Base-by-base conservation (phyloP, 495 filamentous ascomycete genomes). In the Elaphomyces granulatus region DNA sequence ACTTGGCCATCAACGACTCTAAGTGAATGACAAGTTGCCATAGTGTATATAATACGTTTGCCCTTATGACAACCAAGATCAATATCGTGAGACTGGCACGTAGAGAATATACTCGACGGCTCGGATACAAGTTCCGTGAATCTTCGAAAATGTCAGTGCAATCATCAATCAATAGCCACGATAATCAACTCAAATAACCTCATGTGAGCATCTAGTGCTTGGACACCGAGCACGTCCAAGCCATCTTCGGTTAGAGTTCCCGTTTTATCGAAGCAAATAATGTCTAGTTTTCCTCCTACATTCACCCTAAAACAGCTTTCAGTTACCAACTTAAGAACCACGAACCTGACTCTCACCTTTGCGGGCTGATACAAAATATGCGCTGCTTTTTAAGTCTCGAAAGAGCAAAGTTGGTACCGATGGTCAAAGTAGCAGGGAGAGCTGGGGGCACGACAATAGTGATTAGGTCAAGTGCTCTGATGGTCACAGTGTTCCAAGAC, bases 211-310 rank as follows among this genome's bases (percentile, higher is more conserved):
- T 78, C 71, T 20, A 85, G 83, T 4, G 83, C 75, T 31, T 83
- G 76, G 10, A 90, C 70, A 3, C 92, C 92, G 18, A 96, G 77
- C 31, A 99, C 83, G 61, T 99, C 92, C 34, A 99, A 66, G 0
- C 92, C 92, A 56, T 99, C 92, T 58, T 96, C 92, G 2, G 92
- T 99, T 16, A 99, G 66, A 10, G 92, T 99, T 15, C 92, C 92
- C 2, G 92, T 99, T 55, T 99, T 99, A 59, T 99, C 92, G 47
- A 99, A 99, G 60, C 90, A 96, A 50, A 99, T 76, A 20, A 95
- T 69, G 59, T 99, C 90, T 4, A 99, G 64, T 54, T 95, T 96
- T 4, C 92, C 92, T 12, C 83, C 88, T 18, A 99, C 83, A 50
- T 96, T 96, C 31, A 99, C 87, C 45, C 80, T 73, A 36, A 32